Evolutionary conservation across 1,139 yeast genomes (phyloP).

Genomic region (Geotrichum cucujoidarum): DNA sequence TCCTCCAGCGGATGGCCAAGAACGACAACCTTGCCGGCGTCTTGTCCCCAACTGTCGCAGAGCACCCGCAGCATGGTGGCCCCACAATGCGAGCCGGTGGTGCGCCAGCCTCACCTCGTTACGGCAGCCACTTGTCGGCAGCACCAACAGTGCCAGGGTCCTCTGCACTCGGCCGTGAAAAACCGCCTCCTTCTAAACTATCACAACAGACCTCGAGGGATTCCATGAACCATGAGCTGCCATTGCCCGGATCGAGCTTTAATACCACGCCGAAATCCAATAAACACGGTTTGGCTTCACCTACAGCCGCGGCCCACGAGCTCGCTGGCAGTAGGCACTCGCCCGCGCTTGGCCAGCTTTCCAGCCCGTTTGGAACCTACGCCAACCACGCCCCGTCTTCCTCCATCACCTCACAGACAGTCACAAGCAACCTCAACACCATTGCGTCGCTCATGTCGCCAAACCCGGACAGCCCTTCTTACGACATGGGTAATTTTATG

Average conservation of each 20-base stretch:
- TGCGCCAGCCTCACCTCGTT: constrained; percentile 9
- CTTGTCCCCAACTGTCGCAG: constrained; percentile 29
- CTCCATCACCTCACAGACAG: constrained; percentile 4
- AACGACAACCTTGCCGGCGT: constrained; percentile 31
- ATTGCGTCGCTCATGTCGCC: constrained; percentile 12
- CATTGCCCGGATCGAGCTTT: background rate
- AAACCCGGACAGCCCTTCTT: background rate
- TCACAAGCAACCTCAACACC: constrained; percentile 7
- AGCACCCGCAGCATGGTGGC: constrained; percentile 14
- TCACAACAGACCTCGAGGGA: background rate
- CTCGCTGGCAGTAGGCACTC: constrained; percentile 3
- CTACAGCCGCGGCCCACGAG: background rate
- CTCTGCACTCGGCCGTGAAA: background rate
- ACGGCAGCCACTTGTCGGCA: background rate
- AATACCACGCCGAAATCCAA: background rate
- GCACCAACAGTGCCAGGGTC: background rate
- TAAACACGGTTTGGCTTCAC: constrained; percentile 3
- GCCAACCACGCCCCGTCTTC: background rate
- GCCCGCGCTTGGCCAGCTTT: constrained; percentile 1
- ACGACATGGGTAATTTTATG: background rate
- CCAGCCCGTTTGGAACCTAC: background rate
- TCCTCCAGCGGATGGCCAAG: constrained; percentile 35
- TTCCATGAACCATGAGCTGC: background rate
- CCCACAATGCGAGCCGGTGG: constrained; percentile 3
- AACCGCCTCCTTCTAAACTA: constrained; percentile 4